Evolutionary conservation across 2,329 filamentous ascomycete genomes (phyloP).

Genomic region (Trichoderma sp.): DNA sequence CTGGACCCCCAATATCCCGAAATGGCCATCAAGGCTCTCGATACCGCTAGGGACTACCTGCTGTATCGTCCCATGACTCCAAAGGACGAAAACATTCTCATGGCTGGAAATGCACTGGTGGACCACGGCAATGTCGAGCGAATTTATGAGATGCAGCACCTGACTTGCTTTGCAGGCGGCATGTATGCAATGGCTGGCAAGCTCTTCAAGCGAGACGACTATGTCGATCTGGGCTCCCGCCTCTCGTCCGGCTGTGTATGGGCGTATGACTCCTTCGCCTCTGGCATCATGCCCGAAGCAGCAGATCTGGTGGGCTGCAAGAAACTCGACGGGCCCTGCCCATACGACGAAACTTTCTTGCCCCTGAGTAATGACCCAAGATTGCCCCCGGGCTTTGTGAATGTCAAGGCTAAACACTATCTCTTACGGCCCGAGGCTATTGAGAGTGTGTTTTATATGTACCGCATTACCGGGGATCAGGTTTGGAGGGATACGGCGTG

Average conservation of each 20-base stretch:
- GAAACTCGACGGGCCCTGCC: conserved; percentile 39
- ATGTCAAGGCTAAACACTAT: conserved; percentile 47
- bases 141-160: conserved; percentile 52
- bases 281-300: conserved; percentile 57
- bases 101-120: conserved; percentile 49
- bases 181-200: conserved; percentile 68
- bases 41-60: conserved; percentile 61
- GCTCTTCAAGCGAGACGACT: conserved; percentile 53
- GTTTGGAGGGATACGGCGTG: conserved; percentile 48
- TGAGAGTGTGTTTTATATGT: conserved; percentile 54
- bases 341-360: conserved; percentile 34
- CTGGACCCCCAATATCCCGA: conserved; percentile 60
- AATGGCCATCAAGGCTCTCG: conserved; percentile 65
- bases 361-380: conserved; percentile 24
- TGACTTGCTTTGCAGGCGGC: conserved; percentile 71
- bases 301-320: conserved; percentile 42
- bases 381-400: conserved; percentile 59
- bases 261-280: conserved; percentile 52
- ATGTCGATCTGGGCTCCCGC: conserved; percentile 49
- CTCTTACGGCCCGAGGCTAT: conserved; percentile 53
- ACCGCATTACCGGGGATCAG: conserved; percentile 50
- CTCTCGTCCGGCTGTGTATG: conserved; percentile 57
- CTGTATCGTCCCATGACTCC: conserved; percentile 70
- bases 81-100: conserved; percentile 59
- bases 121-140: conserved; percentile 34